Evolutionary conservation across 768 basidiomycete species (phyloP).

Genomic region (Fibroporia radiculosa): DNA sequence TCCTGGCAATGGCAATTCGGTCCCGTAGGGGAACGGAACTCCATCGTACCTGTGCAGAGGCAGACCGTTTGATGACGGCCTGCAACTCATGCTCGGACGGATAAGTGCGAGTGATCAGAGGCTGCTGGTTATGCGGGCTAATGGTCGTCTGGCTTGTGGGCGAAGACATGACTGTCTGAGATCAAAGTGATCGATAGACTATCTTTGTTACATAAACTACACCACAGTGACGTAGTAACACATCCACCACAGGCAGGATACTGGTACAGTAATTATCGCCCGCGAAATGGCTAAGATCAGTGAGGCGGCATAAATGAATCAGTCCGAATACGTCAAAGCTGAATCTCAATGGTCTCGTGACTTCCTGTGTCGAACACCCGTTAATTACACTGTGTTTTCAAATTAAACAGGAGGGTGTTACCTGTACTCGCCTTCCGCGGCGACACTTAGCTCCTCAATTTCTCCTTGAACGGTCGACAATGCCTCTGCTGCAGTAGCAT

Average conservation of each 20-base stretch:
- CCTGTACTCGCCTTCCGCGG: conserved; percentile 95
- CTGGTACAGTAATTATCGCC: too few relatives aligned
- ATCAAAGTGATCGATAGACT: not conserved
- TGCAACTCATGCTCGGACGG: conserved; percentile 56
- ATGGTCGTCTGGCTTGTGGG: conserved; percentile 64
- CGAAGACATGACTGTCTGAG: not conserved
- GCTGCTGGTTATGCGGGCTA: conserved; percentile 70
- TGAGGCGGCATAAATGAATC: too few relatives aligned
- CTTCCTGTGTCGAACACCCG: conserved; percentile 44
- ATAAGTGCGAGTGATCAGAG: conserved; percentile 60
- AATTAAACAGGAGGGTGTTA: conserved; percentile 20
- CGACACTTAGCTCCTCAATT: conserved; percentile 87
- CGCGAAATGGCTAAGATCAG: too few relatives aligned
- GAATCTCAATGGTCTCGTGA: conserved; percentile 76
- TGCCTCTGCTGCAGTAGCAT: conserved; percentile 71
- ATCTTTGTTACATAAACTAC: too few relatives aligned
- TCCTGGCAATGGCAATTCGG: conserved; percentile 61
- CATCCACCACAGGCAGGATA: too few relatives aligned
- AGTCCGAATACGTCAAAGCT: too few relatives aligned
- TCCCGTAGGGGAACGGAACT: conserved; percentile 47
- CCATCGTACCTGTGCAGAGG: conserved; percentile 73
- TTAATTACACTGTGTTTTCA: conserved; percentile 8
- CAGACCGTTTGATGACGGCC: conserved; percentile 44
- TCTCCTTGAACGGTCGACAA: conserved; percentile 81
- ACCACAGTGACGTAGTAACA: too few relatives aligned